These are phyloP conservation scores for Pichia sp. DNA, from an alignment of 1,139 yeast genomes.

Conservation along the genomic window DNA sequence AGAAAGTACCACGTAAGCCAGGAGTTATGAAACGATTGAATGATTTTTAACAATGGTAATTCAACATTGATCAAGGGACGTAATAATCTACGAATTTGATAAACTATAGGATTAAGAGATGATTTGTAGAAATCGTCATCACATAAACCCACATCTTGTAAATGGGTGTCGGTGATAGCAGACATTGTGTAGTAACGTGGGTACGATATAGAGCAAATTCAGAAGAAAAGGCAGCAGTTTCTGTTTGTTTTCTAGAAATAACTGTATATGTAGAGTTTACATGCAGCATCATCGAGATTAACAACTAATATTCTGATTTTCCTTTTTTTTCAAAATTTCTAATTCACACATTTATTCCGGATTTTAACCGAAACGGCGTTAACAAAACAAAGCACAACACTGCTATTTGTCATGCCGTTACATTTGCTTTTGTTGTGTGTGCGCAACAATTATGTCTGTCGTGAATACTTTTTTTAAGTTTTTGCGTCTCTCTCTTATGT, in stretches of 20 bases:
- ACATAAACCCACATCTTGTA: conserved; percentile 47
- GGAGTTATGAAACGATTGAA: conserved; percentile 53
- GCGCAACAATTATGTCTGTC: neutral
- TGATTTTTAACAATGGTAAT: conserved; percentile 49
- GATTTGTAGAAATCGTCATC: conserved; percentile 58
- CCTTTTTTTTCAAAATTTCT: too few relatives aligned
- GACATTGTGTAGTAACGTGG: neutral
- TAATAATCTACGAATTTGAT: conserved; percentile 46
- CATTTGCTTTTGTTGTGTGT: neutral
- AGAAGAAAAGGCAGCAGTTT: too few relatives aligned
- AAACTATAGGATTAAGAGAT: conserved; percentile 55
- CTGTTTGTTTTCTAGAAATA: too few relatives aligned
- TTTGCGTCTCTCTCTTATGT: too few relatives aligned
- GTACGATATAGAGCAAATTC: neutral
- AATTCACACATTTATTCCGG: too few relatives aligned
- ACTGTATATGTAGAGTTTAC: neutral
- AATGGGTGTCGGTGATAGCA: conserved; percentile 8
- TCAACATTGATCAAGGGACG: conserved; percentile 62
- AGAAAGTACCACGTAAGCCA: conserved; percentile 72
- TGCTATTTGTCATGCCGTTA: neutral
- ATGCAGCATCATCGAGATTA: neutral
- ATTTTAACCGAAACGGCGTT: neutral
- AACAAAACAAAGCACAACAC: neutral
- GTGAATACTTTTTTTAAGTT: too few relatives aligned
- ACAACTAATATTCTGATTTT: too few relatives aligned